These are phyloP conservation scores for Stagonosporopsis rhizophila DNA, from an alignment of 2,329 filamentous ascomycete species.

Conservation along the genomic window DNA sequence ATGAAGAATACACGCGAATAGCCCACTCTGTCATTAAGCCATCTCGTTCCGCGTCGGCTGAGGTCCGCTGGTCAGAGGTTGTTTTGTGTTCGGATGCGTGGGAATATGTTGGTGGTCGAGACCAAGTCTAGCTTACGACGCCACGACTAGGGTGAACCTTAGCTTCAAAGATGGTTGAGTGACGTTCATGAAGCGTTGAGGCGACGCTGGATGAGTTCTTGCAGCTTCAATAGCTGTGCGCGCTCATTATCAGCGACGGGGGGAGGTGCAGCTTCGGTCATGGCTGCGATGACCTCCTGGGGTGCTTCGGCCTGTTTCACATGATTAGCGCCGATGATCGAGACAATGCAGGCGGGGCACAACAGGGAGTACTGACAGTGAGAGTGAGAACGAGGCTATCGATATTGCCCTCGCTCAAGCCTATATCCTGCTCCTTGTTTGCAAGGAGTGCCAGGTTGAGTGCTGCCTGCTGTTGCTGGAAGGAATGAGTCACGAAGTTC, in stretches of 20 bases:
- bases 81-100: conserved; percentile 19
- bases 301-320: conserved; percentile 51
- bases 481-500: conserved; percentile 38
- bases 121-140: conserved; percentile 31
- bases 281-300: conserved; percentile 42
- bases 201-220: conserved; percentile 43
- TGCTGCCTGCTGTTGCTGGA: conserved; percentile 71
- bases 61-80: conserved; percentile 4
- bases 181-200: conserved; percentile 33
- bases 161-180: conserved; percentile 21
- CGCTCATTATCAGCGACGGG: conserved; percentile 36
- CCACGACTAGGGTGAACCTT: conserved; percentile 26
- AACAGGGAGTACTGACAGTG: conserved; percentile 60
- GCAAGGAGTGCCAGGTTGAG: conserved; percentile 68
- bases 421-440: conserved; percentile 58
- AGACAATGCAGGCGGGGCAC: conserved; percentile 36
- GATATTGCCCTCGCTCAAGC: conserved; percentile 55
- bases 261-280: conserved; percentile 37
- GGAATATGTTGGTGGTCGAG: conserved; percentile 25
- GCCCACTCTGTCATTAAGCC: neutral
- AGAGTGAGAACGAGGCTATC: conserved; percentile 65
- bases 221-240: conserved; percentile 40
- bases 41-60: conserved; percentile 1
- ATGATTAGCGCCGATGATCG: conserved; percentile 45
- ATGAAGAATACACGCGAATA: neutral